Evolutionary conservation across 257 asterid genomes (phyloP).

Genomic region (Penstemon newberryi): DNA sequence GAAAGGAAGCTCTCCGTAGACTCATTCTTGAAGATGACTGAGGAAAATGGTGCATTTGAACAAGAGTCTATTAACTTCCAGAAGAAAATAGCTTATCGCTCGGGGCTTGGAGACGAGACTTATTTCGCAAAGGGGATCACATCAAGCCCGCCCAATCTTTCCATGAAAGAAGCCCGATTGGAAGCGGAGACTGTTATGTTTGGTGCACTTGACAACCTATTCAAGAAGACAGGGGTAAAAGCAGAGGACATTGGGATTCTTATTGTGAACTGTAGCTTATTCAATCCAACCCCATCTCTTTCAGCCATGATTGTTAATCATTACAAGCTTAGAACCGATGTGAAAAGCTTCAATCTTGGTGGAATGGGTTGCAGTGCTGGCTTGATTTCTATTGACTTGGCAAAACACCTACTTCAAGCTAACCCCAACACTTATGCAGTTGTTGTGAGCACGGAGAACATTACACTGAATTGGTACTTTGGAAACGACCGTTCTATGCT

Average conservation of each 20-base stretch:
- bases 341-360: conserved; percentile 55
- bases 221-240: conserved; percentile 35
- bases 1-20: conserved; percentile 40
- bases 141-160: conserved; percentile 42
- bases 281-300: conserved; percentile 62
- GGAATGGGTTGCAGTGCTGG: conserved; percentile 77
- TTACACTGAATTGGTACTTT: conserved; percentile 61
- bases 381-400: conserved; percentile 53
- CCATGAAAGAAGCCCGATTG: conserved; percentile 45
- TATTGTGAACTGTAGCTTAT: conserved; percentile 56
- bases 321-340: conserved; percentile 53
- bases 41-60: conserved; percentile 36
- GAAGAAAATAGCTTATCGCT: conserved; percentile 43
- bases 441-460: conserved; percentile 58
- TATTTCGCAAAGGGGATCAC: conserved; percentile 50
- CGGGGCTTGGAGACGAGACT: conserved; percentile 62
- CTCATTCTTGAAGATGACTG: conserved; percentile 45
- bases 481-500: conserved; percentile 69
- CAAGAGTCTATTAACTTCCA: conserved; percentile 47
- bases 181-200: conserved; percentile 60
- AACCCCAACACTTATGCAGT: conserved; percentile 46
- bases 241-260: conserved; percentile 49
- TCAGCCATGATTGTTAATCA: conserved; percentile 66
- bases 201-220: conserved; percentile 52
- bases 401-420: conserved; percentile 51